Evolutionary conservation across 2,329 filamentous ascomycete genomes (phyloP).

Genomic region (Grosmannia huntii): DNA sequence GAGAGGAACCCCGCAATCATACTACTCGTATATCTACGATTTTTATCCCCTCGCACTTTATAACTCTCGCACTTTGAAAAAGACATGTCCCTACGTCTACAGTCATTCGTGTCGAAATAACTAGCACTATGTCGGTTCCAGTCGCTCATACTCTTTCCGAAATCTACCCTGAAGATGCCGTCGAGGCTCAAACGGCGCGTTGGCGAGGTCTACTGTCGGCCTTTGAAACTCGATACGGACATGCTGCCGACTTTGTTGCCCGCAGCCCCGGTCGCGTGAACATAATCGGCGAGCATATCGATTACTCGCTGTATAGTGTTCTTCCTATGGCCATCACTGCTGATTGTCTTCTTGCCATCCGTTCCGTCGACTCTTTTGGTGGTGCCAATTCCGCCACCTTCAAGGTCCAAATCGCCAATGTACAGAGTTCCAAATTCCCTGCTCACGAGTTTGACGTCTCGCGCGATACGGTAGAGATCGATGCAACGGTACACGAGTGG

Average conservation of each 20-base stretch:
- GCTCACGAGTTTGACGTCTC: slow-evolving; percentile 62
- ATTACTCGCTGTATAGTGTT: slow-evolving; percentile 94
- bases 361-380: slow-evolving; percentile 33
- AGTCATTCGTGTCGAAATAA: background rate
- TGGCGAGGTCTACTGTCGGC: slow-evolving; percentile 62
- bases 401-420: slow-evolving; percentile 67
- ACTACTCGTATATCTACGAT: background rate
- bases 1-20: background rate
- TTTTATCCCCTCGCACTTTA: background rate
- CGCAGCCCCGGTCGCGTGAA: slow-evolving; percentile 91
- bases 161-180: slow-evolving; percentile 68
- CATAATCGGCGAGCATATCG: slow-evolving; percentile 98
- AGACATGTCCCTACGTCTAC: background rate
- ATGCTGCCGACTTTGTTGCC: slow-evolving; percentile 65
- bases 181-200: slow-evolving; percentile 53
- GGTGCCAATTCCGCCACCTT: slow-evolving; percentile 38
- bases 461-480: slow-evolving; percentile 53
- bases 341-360: slow-evolving; percentile 79
- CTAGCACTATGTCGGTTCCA: slow-evolving; percentile 53
- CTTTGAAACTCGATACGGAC: slow-evolving; percentile 60
- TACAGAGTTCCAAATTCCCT: slow-evolving; percentile 63
- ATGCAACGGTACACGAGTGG: slow-evolving; percentile 81
- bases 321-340: slow-evolving; percentile 90
- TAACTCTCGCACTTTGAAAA: background rate
- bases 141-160: slow-evolving; percentile 61